These are phyloP conservation scores for Mortierella hygrophila DNA, from an alignment of 192 early-diverging fungal genomes.

Conservation along the genomic window DNA sequence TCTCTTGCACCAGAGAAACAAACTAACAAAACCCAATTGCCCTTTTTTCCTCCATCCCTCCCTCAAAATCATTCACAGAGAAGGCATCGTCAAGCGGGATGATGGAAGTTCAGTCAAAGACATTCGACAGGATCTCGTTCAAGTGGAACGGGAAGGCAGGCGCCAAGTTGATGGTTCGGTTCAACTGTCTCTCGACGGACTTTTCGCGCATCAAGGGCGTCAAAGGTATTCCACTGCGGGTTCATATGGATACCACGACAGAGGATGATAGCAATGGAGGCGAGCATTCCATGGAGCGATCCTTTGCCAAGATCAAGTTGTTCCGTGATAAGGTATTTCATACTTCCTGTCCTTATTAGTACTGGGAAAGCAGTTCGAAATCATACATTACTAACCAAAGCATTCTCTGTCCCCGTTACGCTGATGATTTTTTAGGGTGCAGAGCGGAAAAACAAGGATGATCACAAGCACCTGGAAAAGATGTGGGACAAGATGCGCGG, in stretches of 20 bases:
- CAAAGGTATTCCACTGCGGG: conserved; percentile 80
- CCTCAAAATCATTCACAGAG: conserved; percentile 33
- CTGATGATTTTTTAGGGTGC: conserved; percentile 62
- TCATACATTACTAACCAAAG: too few species aligned
- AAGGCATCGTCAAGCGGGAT: conserved; percentile 69
- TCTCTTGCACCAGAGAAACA: not conserved
- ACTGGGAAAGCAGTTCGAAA: not conserved
- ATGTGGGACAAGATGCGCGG: conserved; percentile 73
- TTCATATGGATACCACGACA: conserved; percentile 58
- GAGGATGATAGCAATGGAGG: conserved; percentile 22
- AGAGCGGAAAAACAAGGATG: conserved; percentile 86
- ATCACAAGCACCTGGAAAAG: conserved; percentile 79
- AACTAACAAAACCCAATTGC: not conserved
- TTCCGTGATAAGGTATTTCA: conserved; percentile 79
- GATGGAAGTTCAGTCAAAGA: conserved; percentile 64
- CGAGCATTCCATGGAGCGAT: conserved; percentile 58
- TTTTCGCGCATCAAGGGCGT: conserved; percentile 87
- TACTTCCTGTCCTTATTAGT: too few species aligned
- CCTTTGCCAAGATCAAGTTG: conserved; percentile 74
- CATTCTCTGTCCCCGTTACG: too few species aligned
- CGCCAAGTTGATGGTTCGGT: conserved; percentile 75
- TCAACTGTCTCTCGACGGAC: conserved; percentile 85
- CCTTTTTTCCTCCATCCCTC: not conserved
- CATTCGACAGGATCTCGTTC: conserved; percentile 79
- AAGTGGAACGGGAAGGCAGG: conserved; percentile 77